phyloP scores from a whole-genome alignment of 2,329 filamentous ascomycete species.

The Beauveria bassiana region DNA sequence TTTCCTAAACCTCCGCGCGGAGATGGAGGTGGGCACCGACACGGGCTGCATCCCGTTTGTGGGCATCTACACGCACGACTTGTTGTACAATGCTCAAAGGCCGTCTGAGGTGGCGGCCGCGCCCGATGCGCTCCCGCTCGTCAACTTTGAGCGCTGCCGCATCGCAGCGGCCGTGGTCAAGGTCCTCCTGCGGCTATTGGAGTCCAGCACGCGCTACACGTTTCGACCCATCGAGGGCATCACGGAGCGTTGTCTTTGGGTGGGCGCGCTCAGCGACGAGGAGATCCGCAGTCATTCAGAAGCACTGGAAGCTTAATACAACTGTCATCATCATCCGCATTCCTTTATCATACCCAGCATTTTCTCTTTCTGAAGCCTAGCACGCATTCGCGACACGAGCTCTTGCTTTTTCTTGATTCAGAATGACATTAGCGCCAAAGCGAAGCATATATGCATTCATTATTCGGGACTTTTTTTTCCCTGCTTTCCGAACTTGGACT shows the following conservation, averaged over 20 bases:
- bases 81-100: conserved; percentile 74
- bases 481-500: neutral
- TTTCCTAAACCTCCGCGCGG: conserved; percentile 66
- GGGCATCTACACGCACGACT: conserved; percentile 74
- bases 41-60: conserved; percentile 78
- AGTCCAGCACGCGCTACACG: conserved; percentile 66
- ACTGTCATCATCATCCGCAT: neutral
- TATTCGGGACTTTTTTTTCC: neutral
- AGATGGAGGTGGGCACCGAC: conserved; percentile 66
- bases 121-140: conserved; percentile 57
- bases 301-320: conserved; percentile 32
- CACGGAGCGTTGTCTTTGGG: conserved; percentile 77
- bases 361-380: neutral
- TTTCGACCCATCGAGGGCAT: conserved; percentile 71
- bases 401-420: neutral
- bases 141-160: conserved; percentile 79
- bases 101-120: conserved; percentile 66
- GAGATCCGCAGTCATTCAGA: conserved; percentile 57
- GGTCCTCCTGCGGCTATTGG: conserved; percentile 68
- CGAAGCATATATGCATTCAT: neutral
- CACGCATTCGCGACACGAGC: too few relatives aligned
- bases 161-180: conserved; percentile 71
- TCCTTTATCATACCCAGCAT: neutral
- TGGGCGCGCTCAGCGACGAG: conserved; percentile 67
- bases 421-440: neutral